phyloP scores from a whole-genome alignment of 2,329 filamentous ascomycete species.

The Xylariaceae sp. region DNA sequence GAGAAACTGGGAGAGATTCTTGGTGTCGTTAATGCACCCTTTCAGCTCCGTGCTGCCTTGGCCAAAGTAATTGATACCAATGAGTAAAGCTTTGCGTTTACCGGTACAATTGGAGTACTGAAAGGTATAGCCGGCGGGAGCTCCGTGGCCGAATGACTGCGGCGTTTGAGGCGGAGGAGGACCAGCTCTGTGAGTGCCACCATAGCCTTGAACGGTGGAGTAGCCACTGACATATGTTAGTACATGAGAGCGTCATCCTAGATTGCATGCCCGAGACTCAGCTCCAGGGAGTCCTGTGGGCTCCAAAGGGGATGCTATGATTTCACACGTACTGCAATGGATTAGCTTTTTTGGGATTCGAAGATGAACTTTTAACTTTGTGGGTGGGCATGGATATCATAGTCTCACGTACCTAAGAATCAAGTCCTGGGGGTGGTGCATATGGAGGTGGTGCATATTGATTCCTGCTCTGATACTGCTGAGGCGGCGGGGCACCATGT shows the following conservation, averaged over 20 bases:
- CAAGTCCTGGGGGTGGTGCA: conserved; percentile 42
- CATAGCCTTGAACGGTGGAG: conserved; percentile 34
- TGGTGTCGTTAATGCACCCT: conserved; percentile 78
- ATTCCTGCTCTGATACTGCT: conserved; percentile 22
- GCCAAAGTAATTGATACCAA: conserved; percentile 80
- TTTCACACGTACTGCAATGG: too few species aligned
- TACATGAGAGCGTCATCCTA: too few species aligned
- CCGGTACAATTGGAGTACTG: conserved; percentile 76
- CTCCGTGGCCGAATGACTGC: conserved; percentile 65
- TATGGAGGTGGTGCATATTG: conserved; percentile 29
- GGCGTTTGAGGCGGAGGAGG: conserved; percentile 47
- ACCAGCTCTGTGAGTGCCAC: conserved; percentile 29
- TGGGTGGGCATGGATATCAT: neutral
- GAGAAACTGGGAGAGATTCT: conserved; percentile 71
- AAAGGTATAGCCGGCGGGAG: conserved; percentile 67
- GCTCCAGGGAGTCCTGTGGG: too few species aligned
- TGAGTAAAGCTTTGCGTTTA: conserved; percentile 69
- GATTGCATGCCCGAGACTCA: too few species aligned
- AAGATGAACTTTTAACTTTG: neutral
- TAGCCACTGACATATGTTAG: conserved; percentile 35
- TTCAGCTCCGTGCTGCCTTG: conserved; percentile 64
- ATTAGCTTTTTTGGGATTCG: too few species aligned
- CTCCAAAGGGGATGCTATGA: too few species aligned
- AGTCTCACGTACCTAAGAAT: conserved; percentile 34
- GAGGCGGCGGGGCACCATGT: conserved; percentile 26